Evolutionary conservation across 1,284 basidiomycete species (phyloP), one percentile per base, ranked within the genome.

Genomic region (Apiotrichum domesticum): DNA sequence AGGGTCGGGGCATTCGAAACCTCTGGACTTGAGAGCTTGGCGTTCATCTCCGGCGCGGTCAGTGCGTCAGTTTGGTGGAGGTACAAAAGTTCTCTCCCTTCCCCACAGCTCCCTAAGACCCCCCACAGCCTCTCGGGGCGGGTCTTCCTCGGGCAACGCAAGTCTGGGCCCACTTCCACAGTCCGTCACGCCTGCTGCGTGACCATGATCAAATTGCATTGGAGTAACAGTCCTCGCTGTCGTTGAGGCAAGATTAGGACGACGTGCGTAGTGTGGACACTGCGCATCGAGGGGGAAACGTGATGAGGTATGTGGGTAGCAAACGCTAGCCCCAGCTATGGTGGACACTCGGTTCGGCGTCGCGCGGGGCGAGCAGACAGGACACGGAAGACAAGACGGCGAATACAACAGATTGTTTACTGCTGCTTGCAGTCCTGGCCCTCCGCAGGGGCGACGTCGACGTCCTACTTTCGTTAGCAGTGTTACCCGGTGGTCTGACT

Each of bases 361-460:
- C 29, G 29, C 29, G 29, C 29, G 29, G 37, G 29, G 15, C 10
- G 21, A 37, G 9, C 33, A 14, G 33, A 10, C 14, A 15, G 51
- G 11, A 35, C 14, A 39, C 37, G 6, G 29, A 35, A 15, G 13
- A 35, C 6, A 6, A 9, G 15, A 32, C 4, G 37, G 8, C 32
- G 46, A 34, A n/a, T 51, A 35, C 46, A 54, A 41, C 49, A 34
- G 21, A 14, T 29, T 43, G 34, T 32, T 61, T 68, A 74, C 68
- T 74, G 72, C 67, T 74, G 72, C 64, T 74, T 70, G 68, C 72
- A 74, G 45, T 74, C 69, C 52, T 63, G 63, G 57, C 67, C 65
- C 35, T 61, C 59, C 37, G 60, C 61, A 14, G 56, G 58, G 35
- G 54, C 57, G 34, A 59, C 64, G 21, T 59, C 66, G 61, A 57